phyloP scores from a whole-genome alignment of 169 alveolate genomes.

The Babesia bovis region DNA sequence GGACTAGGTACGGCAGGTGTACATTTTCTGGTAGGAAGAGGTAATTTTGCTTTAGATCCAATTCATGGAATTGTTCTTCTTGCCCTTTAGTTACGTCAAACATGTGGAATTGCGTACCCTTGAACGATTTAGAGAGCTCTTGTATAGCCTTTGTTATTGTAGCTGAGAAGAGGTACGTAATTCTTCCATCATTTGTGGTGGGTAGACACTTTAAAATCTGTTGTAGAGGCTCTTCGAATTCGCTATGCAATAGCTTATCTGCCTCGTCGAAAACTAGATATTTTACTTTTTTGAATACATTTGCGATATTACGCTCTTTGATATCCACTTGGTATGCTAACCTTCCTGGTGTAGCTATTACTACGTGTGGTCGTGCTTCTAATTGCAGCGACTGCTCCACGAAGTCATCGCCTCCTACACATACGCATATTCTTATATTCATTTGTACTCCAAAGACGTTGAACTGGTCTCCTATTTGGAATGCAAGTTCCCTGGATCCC shows the following conservation, averaged over 20 bases:
- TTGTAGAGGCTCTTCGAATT: slow-evolving; percentile 80
- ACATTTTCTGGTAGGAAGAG: slow-evolving; percentile 62
- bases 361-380: slow-evolving; percentile 90
- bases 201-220: slow-evolving; percentile 77
- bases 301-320: slow-evolving; percentile 70
- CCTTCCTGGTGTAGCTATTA: slow-evolving; percentile 97
- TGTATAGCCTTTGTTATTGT: slow-evolving; percentile 88
- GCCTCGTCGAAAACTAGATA: slow-evolving; percentile 96
- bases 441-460: slow-evolving; percentile 88
- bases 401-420: slow-evolving; percentile 93
- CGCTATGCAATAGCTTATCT: slow-evolving; percentile 88
- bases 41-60: slow-evolving; percentile 54
- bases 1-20: slow-evolving; percentile 52
- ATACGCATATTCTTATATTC: slow-evolving; percentile 79
- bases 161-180: slow-evolving; percentile 96
- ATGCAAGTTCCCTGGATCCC: slow-evolving; percentile 97
- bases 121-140: slow-evolving; percentile 20
- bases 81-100: slow-evolving; percentile 58
- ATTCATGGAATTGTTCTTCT: slow-evolving; percentile 21
- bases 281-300: slow-evolving; percentile 81
- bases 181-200: slow-evolving; percentile 73
- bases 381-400: slow-evolving; percentile 73
- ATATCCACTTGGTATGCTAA: slow-evolving; percentile 81
- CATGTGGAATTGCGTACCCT: slow-evolving; percentile 42
- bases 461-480: slow-evolving; percentile 94